Conservation (phyloP, 805 yeast genomes). For the Metschnikowia picachoensis region DNA sequence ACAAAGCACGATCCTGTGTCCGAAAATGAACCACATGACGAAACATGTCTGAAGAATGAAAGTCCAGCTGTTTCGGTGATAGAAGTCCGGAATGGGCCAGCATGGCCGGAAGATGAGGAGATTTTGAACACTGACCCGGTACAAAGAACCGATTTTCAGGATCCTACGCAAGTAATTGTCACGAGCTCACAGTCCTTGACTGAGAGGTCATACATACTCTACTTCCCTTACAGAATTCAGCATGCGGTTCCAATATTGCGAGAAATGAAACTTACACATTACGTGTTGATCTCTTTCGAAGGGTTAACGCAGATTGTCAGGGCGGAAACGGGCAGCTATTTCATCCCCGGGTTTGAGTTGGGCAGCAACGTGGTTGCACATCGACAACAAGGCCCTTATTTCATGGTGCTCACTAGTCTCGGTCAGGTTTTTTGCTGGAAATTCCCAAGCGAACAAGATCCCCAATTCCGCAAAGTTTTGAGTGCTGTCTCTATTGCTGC, state of each 20-base stretch:
- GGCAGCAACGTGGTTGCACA: constrained; percentile 45
- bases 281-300: constrained; percentile 55
- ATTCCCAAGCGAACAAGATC: constrained; percentile 21
- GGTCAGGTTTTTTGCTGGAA: constrained; percentile 53
- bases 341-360: constrained; percentile 48
- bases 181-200: constrained; percentile 34
- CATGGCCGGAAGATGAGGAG: constrained; percentile 40
- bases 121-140: constrained; percentile 30
- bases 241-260: constrained; percentile 41
- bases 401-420: constrained; percentile 46
- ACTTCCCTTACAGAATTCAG: constrained; percentile 46
- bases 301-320: constrained; percentile 50
- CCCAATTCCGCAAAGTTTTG: constrained; percentile 27
- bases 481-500: constrained; percentile 51
- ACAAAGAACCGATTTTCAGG: constrained; percentile 42
- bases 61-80: constrained; percentile 23
- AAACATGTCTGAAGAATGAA: not conserved
- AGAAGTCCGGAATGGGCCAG: constrained; percentile 41
- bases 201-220: constrained; percentile 25
- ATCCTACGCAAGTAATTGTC: constrained; percentile 44
- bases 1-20: constrained; percentile 22
- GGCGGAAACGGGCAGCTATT: constrained; percentile 41
- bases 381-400: constrained; percentile 27
- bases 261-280: constrained; percentile 34
- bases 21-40: not conserved